Evolutionary conservation across 805 yeast genomes (phyloP), one percentile per base, ranked within the genome.

Genomic region (Danielia oregonensis): DNA sequence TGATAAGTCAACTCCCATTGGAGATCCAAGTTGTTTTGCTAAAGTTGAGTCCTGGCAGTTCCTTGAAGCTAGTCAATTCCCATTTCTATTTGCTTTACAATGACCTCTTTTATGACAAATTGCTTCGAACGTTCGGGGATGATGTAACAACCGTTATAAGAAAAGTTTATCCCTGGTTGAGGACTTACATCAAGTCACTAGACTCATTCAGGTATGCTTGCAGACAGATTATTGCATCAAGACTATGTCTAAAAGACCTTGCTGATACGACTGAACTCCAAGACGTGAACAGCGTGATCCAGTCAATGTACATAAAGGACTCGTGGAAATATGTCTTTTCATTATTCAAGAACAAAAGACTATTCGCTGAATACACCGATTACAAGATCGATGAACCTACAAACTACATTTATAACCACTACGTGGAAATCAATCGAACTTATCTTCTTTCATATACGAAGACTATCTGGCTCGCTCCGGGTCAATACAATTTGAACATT

Each of bases 241-340:
- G 64, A 30, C 48, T 58, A 16, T 39, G 49, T 7, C 43, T 74
- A 29, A 46, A 43, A 5, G 56, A 56, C 14, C 9, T 24, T 14
- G 13, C 24, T 5, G 10, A 14, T 3, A 13, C 5, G 10, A 16
- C 14, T 1, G n/a, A 25, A 6, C 9, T 18, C 17, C 7, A 12
- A 4, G 17, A 22, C 17, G 48, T 54, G 38, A 62, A 29, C 21
- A 32, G 18, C 26, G 16, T 18, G 17, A 13, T 41, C 24, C 10
- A 50, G 48, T 17, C 33, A 26, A 12, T 35, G 35, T 73, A 49
- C 40, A 50, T 74, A 10, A 62, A 60, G 36, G 82, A 76, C 51
- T 72, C 79, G 0, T 79, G 83, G 82, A 63, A 59, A 41, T 56
- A 78, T 18, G 60, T 77, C 1, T 74, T 72, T 40, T 66, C 75